Evolutionary conservation across 148 eudicot species (phyloP).

Genomic region (Silene conica): DNA sequence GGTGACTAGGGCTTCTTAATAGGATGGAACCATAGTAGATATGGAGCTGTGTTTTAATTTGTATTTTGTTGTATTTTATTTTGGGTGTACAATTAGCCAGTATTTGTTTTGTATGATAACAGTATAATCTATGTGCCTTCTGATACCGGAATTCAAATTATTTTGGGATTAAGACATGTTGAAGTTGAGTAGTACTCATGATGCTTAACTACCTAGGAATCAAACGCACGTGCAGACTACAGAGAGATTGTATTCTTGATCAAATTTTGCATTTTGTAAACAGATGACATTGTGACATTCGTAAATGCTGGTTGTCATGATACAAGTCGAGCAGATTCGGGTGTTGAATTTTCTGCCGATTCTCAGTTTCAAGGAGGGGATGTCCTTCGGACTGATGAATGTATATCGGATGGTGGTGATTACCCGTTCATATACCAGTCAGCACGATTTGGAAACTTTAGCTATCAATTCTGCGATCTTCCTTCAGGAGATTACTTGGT

Average conservation of each 20-base stretch:
- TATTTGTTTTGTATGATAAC: no score
- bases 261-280: slow-evolving; percentile 19
- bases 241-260: slow-evolving; percentile 6
- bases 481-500: slow-evolving; percentile 68
- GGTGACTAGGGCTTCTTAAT: background rate
- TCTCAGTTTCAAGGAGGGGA: slow-evolving; percentile 68
- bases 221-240: no score
- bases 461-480: slow-evolving; percentile 52
- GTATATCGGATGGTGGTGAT: slow-evolving; percentile 65
- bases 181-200: no score
- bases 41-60: no score
- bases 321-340: slow-evolving; percentile 34
- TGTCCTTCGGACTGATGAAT: slow-evolving; percentile 54
- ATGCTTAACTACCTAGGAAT: no score
- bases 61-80: no score
- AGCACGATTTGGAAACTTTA: slow-evolving; percentile 67
- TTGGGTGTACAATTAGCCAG: no score
- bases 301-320: slow-evolving; percentile 70
- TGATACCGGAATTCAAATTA: no score
- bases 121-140: no score
- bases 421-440: slow-evolving; percentile 65
- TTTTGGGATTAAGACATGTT: no score
- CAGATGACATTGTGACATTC: slow-evolving; percentile 71
- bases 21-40: slow-evolving; percentile 1
- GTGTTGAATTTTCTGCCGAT: slow-evolving; percentile 53